These are phyloP conservation scores for Lachnellula subtilissima DNA, from an alignment of 2,329 filamentous ascomycete genomes.

Conservation along the genomic window DNA sequence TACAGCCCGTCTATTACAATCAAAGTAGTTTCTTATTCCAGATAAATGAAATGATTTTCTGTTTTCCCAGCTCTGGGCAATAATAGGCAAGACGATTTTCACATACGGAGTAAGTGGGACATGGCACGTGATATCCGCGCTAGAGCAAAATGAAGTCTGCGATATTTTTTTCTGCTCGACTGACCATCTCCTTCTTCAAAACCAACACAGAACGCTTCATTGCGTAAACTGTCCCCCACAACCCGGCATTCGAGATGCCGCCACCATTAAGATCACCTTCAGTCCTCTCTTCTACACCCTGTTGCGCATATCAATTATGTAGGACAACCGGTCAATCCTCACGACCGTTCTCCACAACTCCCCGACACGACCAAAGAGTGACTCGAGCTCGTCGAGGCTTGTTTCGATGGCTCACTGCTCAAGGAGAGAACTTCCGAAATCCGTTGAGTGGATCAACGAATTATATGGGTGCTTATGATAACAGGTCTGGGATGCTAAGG, in stretches of 20 bases:
- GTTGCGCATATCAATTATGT: slow-evolving; percentile 23
- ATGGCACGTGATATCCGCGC: background rate
- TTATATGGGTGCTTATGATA: slow-evolving; percentile 29
- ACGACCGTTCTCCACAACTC: slow-evolving; percentile 31
- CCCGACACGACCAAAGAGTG: slow-evolving; percentile 19
- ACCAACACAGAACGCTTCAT: slow-evolving; percentile 10
- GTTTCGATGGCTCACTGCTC: slow-evolving; percentile 27
- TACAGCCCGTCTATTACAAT: too few species aligned
- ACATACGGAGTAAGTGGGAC: background rate
- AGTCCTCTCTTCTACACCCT: slow-evolving; percentile 13
- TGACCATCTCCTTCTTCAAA: background rate
- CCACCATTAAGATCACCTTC: slow-evolving; percentile 24
- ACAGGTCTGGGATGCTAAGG: slow-evolving; percentile 20
- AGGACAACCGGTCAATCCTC: slow-evolving; percentile 15
- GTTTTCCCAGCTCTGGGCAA: too few species aligned
- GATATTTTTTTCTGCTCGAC: background rate
- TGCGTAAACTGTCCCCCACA: slow-evolving; percentile 8
- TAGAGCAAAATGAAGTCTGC: background rate
- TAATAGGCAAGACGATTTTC: too few species aligned
- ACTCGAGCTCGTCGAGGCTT: slow-evolving; percentile 28
- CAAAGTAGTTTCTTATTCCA: too few species aligned
- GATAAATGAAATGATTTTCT: too few species aligned
- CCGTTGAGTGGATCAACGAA: slow-evolving; percentile 29
- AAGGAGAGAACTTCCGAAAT: slow-evolving; percentile 25
- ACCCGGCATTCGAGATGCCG: slow-evolving; percentile 24